phyloP scores from a whole-genome alignment of 306 rosid genomes.

The Castanea crenata region DNA sequence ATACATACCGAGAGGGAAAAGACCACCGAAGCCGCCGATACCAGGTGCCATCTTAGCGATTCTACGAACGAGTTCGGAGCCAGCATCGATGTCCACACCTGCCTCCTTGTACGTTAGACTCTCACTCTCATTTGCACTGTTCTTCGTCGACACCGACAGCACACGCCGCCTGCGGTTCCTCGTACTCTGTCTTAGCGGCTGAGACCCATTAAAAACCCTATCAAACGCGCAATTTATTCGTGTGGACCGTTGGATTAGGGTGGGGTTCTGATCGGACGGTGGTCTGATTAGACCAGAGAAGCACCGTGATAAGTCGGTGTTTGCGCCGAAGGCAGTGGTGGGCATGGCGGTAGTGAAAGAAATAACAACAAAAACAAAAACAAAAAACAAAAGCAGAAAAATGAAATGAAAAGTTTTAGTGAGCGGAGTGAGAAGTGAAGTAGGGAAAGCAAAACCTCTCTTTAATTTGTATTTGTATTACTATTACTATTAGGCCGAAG shows the following conservation, averaged over 20 bases:
- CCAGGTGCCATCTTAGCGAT: slow-evolving; percentile 86
- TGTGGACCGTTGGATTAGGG: background rate
- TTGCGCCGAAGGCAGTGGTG: background rate
- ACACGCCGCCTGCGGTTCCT: background rate
- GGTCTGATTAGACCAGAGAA: background rate
- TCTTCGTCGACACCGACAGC: slow-evolving; percentile 26
- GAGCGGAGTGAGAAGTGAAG: too few relatives aligned
- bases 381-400: too few relatives aligned
- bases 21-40: too few relatives aligned
- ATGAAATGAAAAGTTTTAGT: too few relatives aligned
- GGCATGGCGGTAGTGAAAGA: too few relatives aligned
- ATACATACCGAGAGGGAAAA: too few relatives aligned
- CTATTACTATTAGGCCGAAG: too few relatives aligned
- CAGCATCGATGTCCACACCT: slow-evolving; percentile 94
- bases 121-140: background rate
- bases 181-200: background rate
- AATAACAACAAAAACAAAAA: too few relatives aligned
- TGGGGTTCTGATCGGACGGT: background rate
- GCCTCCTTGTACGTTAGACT: slow-evolving; percentile 81
- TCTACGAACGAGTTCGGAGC: slow-evolving; percentile 79
- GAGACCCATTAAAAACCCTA: slow-evolving; percentile 3
- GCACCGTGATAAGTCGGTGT: slow-evolving; percentile 18
- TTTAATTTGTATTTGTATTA: too few relatives aligned
- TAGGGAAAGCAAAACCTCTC: too few relatives aligned
- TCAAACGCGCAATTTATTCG: background rate